Evolutionary conservation across 176 grass and related monocot species (phyloP), one percentile per base, ranked within the genome.

Genomic region (Eleusine coracana): DNA sequence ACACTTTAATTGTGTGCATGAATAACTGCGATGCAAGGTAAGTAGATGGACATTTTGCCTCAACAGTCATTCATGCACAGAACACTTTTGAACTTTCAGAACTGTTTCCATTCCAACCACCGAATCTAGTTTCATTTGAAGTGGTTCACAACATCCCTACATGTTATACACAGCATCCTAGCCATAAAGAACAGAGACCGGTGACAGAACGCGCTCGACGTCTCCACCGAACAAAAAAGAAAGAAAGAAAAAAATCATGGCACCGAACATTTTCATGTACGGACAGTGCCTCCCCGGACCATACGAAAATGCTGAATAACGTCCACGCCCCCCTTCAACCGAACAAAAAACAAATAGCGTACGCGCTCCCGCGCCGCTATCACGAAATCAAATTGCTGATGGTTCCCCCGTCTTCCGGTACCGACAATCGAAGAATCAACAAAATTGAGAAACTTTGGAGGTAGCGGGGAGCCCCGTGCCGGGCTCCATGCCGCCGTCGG

Each of bases 91-190:
- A 75, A 69, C 39, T 51, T 62, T 73, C 51, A 74, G 50, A 40
- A 67, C 7, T 31, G 62, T 84, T 80, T 55, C 14, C 11, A 51
- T 80, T 55, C 14, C 11, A 51, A 61, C 75, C 61, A 78, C 50
- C 12, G n/a, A 61, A 28, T 34, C 68, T 80, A 61, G 38, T 39
- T 84, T 84, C 49, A 61, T 62, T 41, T 11, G 61, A 74, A 59
- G 29, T 75, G 40, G 61, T 88, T 50, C 50, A 61, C 27, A 41
- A 15, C 13, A 25, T 79, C 41, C 61, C 62, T 84, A 84, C 76
- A 75, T 72, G 73, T 55, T 87, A 78, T 88, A 88, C 74, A 73
- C 67, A 72, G 25, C 16, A 72, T 18, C 11, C 68, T 78, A 87
- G 29, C 39, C 67, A 74, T 38, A 49, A 49, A 78, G 8, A 73